Evolutionary conservation across 1,284 basidiomycete species (phyloP), one percentile per base, ranked within the genome.

Genomic region (Taiwanofungus camphoratus): DNA sequence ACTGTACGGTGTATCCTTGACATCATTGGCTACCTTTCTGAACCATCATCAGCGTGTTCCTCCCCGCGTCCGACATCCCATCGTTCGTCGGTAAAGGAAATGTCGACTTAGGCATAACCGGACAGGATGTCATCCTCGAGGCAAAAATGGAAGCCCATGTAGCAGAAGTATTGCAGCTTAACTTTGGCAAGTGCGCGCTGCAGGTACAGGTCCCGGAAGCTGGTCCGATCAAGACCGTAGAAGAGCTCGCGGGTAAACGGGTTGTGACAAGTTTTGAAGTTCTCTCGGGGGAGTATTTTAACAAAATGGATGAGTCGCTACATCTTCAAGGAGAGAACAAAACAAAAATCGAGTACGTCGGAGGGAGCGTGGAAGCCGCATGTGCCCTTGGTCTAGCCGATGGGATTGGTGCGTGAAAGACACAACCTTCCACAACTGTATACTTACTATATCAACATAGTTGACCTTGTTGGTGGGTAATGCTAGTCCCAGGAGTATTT

Each of bases 1-100:
- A 5, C 81, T 98, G 85, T 92, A 55, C 55, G 78, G 66, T 2
- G 6, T 4, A 20, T 27, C 22, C 11, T 30, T 27, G 7, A 7
- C 16, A 33, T 33, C 6, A 9, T 7, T 9, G 31, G 7, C 11
- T 16, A 7, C 18, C 33, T 7, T 16, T 45, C 38, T 52, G 23
- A 39, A 26, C 42, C 53, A 44, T 16, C 26, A 24, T 6, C 62
- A 95, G 93, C 16, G 89, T 99, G 23, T 99, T 99, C 68, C 84
- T 99, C 15, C 95, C 96, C 18, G 96, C 96, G 1, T 77, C 90
- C 6, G 96, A 99, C 61, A 99, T 99, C 52, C 95, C 95, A 9
- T 95, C 93, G 26, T 99, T 98, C 66, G 96, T 99, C 27, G 96
- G 92, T 22, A 92, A 97, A 64, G 95, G 95, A 43, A 92, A 96